Conservation (phyloP, 2,329 filamentous ascomycete genomes). For the Pestalotiopsis sp. region DNA sequence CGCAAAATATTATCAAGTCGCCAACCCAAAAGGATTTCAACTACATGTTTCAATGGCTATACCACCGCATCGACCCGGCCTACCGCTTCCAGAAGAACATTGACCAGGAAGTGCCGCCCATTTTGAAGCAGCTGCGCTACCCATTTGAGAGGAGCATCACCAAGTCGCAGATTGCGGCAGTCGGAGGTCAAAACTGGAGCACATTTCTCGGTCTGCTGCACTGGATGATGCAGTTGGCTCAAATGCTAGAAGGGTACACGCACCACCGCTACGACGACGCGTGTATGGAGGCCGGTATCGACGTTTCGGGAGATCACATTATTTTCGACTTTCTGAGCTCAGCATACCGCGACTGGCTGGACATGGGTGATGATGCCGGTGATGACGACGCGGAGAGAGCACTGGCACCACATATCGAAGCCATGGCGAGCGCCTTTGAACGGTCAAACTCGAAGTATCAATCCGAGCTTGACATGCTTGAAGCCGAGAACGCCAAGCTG, state of each 20-base stretch:
- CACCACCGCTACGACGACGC: constrained; percentile 84
- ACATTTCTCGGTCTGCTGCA: constrained; percentile 92
- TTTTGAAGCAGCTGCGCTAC: constrained; percentile 91
- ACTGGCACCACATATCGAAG: constrained; percentile 80
- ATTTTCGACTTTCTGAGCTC: constrained; percentile 90
- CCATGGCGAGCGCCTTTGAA: constrained; percentile 88
- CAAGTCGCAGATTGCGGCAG: constrained; percentile 92
- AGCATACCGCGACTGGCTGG: constrained; percentile 92
- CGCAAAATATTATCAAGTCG: constrained; percentile 86
- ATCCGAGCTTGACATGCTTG: constrained; percentile 81
- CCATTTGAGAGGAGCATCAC: constrained; percentile 95
- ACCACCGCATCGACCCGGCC: constrained; percentile 91
- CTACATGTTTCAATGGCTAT: constrained; percentile 96
- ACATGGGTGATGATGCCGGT: constrained; percentile 84
- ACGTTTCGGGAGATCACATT: constrained; percentile 87
- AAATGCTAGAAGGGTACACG: constrained; percentile 87
- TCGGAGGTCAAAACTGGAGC: constrained; percentile 96
- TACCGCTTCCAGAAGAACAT: constrained; percentile 94
- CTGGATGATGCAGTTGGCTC: constrained; percentile 98
- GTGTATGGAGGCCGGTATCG: constrained; percentile 83
- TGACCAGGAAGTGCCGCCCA: constrained; percentile 89
- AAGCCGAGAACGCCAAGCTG: constrained; percentile 81
- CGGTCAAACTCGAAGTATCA: constrained; percentile 81
- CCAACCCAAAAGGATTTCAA: constrained; percentile 99
- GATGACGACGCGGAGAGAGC: constrained; percentile 82